Percentiles rank a stretch among this genome's conserved stretches.
Conservation (phyloP, 2,329 filamentous ascomycete species). For the Hypoxylon sp. region DNA sequence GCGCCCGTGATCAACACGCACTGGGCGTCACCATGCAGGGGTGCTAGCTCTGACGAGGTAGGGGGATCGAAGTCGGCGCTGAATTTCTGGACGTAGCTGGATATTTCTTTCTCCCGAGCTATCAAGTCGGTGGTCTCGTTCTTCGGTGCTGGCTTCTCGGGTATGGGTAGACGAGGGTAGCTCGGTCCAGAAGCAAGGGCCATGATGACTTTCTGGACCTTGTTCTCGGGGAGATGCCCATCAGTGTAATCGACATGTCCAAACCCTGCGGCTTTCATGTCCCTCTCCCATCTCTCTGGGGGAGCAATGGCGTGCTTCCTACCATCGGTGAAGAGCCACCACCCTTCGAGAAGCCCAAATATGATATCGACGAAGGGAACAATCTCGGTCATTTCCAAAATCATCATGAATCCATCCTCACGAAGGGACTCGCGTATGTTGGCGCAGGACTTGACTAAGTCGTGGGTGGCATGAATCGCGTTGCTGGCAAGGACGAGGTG, state of each 20-base stretch:
- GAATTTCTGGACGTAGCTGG: conserved; percentile 1
- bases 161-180: conserved; percentile 1
- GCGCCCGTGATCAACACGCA: conserved; percentile 56
- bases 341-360: conserved; percentile 58
- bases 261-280: conserved; percentile 48
- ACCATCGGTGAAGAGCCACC: conserved; percentile 58
- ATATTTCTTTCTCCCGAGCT: too few relatives aligned
- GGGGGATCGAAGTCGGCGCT: background rate
- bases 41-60: background rate
- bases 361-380: conserved; percentile 54
- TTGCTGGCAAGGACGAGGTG: conserved; percentile 56
- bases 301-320: conserved; percentile 43
- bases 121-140: background rate
- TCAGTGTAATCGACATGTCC: conserved; percentile 52
- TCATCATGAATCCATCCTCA: conserved; percentile 52
- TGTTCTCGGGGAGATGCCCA: conserved; percentile 44
- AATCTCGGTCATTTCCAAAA: conserved; percentile 55
- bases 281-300: conserved; percentile 45
- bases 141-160: background rate
- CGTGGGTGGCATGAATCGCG: conserved; percentile 55
- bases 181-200: conserved; percentile 43
- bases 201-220: conserved; percentile 49
- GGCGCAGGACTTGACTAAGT: conserved; percentile 20
- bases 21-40: background rate
- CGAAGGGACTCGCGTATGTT: conserved; percentile 50